Conservation (phyloP, 208 protist species). For the Giardia duodenalis region DNA sequence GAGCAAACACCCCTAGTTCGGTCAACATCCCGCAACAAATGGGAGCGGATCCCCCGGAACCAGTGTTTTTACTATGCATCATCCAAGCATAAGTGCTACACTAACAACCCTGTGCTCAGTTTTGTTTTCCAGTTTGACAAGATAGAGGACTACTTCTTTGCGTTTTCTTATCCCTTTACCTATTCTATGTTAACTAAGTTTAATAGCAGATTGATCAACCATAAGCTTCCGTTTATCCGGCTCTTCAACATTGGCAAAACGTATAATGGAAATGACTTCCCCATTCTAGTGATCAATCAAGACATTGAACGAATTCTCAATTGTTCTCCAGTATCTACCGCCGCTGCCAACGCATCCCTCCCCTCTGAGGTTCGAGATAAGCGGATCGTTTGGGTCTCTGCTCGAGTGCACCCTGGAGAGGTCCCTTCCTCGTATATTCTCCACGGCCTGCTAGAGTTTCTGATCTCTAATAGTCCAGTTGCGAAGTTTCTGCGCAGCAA, state of each 20-base stretch:
- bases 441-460: constrained; percentile 25
- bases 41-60: neutral
- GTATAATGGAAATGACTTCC: neutral
- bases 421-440: constrained; percentile 15
- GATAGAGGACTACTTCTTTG: constrained; percentile 28
- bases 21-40: constrained; percentile 14
- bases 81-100: constrained; percentile 5
- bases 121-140: constrained; percentile 16
- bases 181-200: constrained; percentile 30
- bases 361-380: neutral
- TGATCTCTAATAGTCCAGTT: constrained; percentile 15
- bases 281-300: neutral
- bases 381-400: neutral
- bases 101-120: neutral
- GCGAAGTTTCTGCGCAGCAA: constrained; percentile 10
- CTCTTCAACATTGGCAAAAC: neutral
- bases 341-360: neutral
- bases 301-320: neutral
- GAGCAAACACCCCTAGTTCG: neutral
- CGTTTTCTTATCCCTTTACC: constrained; percentile 22
- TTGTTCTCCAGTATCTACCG: no score
- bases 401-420: constrained; percentile 22
- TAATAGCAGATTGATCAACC: neutral
- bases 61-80: neutral
- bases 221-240: neutral